These are phyloP conservation scores for Earliella scabrosa DNA, from an alignment of 1,284 basidiomycete genomes.

Conservation along the genomic window DNA sequence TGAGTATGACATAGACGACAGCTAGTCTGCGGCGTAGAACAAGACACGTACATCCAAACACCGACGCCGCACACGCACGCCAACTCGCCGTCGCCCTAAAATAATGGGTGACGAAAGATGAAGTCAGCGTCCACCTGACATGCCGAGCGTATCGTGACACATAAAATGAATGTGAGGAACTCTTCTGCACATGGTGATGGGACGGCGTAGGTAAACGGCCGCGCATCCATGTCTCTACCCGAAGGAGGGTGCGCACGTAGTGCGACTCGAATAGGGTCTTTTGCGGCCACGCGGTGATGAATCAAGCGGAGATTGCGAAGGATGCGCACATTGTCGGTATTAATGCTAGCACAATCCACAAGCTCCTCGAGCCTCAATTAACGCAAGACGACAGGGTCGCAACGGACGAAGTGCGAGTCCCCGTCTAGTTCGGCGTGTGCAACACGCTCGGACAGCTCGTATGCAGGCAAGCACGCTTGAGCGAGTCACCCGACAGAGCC, in stretches of 20 bases:
- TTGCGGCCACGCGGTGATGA: no score
- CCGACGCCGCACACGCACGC: constrained; percentile 66
- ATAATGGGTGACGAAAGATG: neutral
- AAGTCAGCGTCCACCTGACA: neutral
- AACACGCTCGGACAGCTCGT: neutral
- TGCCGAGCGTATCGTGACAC: neutral
- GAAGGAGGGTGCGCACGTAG: neutral
- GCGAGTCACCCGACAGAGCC: neutral
- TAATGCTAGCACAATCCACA: no score
- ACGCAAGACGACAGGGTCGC: neutral
- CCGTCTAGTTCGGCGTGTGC: neutral
- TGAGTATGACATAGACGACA: neutral
- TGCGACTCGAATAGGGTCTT: neutral
- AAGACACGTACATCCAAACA: constrained; percentile 71
- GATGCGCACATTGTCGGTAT: no score
- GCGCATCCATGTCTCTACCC: neutral
- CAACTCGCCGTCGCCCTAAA: constrained; percentile 67
- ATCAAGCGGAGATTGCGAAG: no score
- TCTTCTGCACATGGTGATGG: neutral
- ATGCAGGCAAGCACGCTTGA: neutral
- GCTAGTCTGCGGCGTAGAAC: neutral
- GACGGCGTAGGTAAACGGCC: no score
- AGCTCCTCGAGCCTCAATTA: no score
- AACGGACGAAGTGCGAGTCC: neutral
- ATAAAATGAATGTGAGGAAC: neutral